Evolutionary conservation across 108 stramenopile genomes (phyloP).

Genomic region (Pseudonitzschia multistriata): DNA sequence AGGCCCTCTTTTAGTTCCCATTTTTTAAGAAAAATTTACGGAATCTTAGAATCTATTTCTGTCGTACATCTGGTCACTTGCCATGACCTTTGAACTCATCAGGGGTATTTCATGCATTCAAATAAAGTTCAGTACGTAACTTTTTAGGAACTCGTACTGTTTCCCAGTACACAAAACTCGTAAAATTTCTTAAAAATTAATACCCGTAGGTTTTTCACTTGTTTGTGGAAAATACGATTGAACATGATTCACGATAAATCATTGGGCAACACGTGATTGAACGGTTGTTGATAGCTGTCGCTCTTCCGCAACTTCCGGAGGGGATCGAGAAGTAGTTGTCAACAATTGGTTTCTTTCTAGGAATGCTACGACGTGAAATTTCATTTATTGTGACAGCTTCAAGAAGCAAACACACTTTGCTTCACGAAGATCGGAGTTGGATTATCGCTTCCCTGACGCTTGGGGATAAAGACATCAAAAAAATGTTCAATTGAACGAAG

Average conservation of each 20-base stretch:
- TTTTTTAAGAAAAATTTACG: neutral
- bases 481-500: neutral
- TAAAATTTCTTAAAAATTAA: too few species aligned
- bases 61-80: neutral
- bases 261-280: neutral
- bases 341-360: neutral
- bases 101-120: too few species aligned
- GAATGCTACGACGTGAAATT: neutral
- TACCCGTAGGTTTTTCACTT: too few species aligned
- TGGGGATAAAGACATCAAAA: neutral
- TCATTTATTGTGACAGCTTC: neutral
- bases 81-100: neutral
- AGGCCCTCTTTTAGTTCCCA: neutral
- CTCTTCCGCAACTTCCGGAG: neutral
- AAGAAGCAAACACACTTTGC: neutral
- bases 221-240: too few species aligned
- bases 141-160: too few species aligned
- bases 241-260: too few species aligned
- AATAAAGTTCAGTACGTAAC: too few species aligned
- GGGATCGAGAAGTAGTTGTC: neutral
- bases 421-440: conserved; percentile 1
- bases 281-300: neutral
- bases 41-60: too few species aligned
- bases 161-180: too few species aligned
- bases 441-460: neutral